Conservation (phyloP, 805 yeast species). For the Suhomyces sp. region DNA sequence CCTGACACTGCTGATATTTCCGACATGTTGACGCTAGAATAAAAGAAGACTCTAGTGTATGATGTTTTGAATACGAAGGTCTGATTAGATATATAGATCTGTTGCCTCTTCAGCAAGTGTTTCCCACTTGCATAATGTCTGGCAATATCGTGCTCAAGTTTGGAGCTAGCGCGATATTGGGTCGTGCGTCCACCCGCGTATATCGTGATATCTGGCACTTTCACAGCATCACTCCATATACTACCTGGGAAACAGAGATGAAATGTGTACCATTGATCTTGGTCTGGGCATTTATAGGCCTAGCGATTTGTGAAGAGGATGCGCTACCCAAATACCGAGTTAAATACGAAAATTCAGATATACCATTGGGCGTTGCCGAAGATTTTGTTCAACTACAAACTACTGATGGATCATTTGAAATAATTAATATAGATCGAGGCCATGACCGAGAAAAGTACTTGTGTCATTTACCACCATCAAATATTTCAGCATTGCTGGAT, state of each 20-base stretch:
- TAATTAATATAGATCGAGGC: conserved; percentile 10
- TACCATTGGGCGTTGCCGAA: conserved; percentile 15
- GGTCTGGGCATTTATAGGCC: not conserved
- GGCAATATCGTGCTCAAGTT: not conserved
- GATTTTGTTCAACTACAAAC: conserved; percentile 8
- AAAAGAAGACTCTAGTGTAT: not conserved
- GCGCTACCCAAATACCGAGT: conserved; percentile 14
- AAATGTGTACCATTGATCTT: not conserved
- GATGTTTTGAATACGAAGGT: not conserved
- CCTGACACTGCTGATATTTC: conserved; percentile 17
- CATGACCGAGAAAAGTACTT: conserved; percentile 12
- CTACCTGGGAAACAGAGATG: not conserved
- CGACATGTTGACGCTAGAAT: not conserved
- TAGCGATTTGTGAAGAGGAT: not conserved
- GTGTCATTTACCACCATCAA: conserved; percentile 18
- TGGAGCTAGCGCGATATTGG: not conserved
- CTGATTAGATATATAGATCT: not conserved
- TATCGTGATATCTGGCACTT: not conserved
- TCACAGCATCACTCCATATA: not conserved
- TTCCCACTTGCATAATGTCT: not conserved
- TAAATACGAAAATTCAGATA: conserved; percentile 13
- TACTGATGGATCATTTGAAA: conserved; percentile 15
- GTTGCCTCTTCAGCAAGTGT: not conserved
- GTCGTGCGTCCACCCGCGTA: not conserved
- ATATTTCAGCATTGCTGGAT: not conserved